phyloP scores from a whole-genome alignment of 1,284 basidiomycete genomes.

The Naganishia cerealis region DNA sequence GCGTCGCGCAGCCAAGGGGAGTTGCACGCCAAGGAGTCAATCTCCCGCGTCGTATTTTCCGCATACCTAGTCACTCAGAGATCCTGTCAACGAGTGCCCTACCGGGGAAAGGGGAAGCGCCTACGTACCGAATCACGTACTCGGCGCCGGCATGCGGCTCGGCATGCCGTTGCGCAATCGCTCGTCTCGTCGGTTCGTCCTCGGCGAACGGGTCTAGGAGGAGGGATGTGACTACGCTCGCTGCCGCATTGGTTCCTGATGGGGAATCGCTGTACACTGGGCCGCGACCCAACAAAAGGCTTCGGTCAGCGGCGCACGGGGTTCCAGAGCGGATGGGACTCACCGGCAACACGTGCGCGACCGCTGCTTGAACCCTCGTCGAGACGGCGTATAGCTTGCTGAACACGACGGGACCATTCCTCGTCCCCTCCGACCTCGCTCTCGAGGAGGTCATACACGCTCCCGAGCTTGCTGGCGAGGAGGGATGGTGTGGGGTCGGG shows the following conservation, averaged over 20 bases:
- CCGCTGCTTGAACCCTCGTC: conserved; percentile 2
- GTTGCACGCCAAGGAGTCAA: neutral
- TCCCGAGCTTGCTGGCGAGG: neutral
- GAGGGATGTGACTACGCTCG: conserved; percentile 48
- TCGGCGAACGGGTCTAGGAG: conserved; percentile 47
- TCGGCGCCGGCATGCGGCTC: conserved; percentile 33
- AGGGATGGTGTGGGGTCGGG: neutral
- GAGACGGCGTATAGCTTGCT: conserved; percentile 37
- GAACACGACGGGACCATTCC: conserved; percentile 41
- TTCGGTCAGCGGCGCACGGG: neutral
- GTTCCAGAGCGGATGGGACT: conserved; percentile 5
- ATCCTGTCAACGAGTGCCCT: neutral
- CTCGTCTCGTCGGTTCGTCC: conserved; percentile 36
- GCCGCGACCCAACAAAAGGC: neutral
- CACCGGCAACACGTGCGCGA: conserved; percentile 42
- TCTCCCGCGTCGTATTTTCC: conserved; percentile 7
- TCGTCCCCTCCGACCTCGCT: conserved; percentile 46
- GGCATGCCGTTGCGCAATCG: conserved; percentile 38
- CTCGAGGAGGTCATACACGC: conserved; percentile 39
- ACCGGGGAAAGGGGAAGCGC: too few relatives aligned
- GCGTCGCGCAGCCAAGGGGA: conserved; percentile 30
- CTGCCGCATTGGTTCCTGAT: conserved; percentile 31
- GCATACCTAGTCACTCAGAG: neutral
- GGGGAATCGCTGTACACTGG: conserved; percentile 46
- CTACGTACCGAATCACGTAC: conserved; percentile 35